phyloP scores from a whole-genome alignment of 345 rosid genomes.

The Citrus medica region DNA sequence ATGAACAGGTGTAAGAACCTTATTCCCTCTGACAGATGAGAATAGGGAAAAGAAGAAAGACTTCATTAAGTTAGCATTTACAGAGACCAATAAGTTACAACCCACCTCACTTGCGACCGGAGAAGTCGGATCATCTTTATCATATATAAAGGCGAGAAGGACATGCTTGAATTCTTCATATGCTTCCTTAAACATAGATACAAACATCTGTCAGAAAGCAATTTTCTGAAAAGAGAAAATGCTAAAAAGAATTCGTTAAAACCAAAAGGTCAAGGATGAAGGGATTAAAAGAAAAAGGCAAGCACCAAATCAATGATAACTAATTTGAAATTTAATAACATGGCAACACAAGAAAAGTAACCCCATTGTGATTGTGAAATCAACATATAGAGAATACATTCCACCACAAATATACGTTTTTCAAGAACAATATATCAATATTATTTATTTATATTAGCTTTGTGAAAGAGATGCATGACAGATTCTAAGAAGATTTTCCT shows the following conservation, averaged over 20 bases:
- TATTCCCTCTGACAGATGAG: neutral
- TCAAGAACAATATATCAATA: neutral
- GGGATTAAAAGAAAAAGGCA: neutral
- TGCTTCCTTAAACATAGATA: conserved; percentile 80
- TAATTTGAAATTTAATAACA: neutral
- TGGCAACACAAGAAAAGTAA: neutral
- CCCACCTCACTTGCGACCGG: conserved; percentile 88
- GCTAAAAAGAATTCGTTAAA: neutral
- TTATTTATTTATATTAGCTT: neutral
- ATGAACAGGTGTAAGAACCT: neutral
- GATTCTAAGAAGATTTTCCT: neutral
- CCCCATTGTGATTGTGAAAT: neutral
- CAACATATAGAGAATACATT: neutral
- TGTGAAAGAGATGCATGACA: no score
- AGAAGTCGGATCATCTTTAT: conserved; percentile 71
- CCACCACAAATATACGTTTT: neutral
- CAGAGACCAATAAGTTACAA: neutral
- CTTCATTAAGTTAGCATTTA: neutral
- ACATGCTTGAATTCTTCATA: conserved; percentile 97
- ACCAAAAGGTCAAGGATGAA: neutral
- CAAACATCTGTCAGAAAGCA: conserved; percentile 26
- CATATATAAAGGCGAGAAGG: conserved; percentile 86
- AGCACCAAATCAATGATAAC: neutral
- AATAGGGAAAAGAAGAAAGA: neutral
- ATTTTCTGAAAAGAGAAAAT: neutral